Conservation (phyloP, 2,329 filamentous ascomycete species). For the Neofusicoccum umdonicola region DNA sequence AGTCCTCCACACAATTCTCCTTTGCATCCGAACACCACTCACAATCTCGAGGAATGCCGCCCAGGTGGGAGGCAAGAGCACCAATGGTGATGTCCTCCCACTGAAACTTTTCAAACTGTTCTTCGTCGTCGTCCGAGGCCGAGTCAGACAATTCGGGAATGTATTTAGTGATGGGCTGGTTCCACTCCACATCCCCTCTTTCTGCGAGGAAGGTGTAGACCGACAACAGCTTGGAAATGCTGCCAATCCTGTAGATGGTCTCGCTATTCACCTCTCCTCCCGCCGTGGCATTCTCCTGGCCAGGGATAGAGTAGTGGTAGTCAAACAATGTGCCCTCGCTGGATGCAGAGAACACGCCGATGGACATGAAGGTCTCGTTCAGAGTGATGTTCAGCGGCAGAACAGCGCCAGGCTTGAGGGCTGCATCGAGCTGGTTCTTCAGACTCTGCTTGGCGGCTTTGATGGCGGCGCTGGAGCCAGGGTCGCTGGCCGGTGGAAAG, state of each 20-base stretch:
- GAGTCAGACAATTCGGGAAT: conserved; percentile 35
- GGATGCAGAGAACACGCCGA: conserved; percentile 39
- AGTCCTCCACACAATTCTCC: not conserved
- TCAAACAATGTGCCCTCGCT: conserved; percentile 30
- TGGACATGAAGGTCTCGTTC: conserved; percentile 35
- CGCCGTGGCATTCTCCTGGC: conserved; percentile 20
- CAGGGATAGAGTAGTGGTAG: conserved; percentile 31
- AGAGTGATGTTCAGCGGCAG: not conserved
- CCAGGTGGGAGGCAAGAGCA: conserved; percentile 14
- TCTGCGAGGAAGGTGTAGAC: conserved; percentile 45
- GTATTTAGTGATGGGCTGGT: conserved; percentile 42
- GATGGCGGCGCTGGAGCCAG: conserved; percentile 12
- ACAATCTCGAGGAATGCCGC: not conserved
- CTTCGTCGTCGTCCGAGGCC: not conserved
- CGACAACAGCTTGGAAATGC: conserved; percentile 47
- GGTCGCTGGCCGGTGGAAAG: conserved; percentile 14
- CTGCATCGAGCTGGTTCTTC: conserved; percentile 2
- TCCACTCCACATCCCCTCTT: conserved; percentile 40
- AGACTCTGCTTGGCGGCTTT: not conserved
- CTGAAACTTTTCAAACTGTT: not conserved
- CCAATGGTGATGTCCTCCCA: conserved; percentile 20
- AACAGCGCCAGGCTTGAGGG: not conserved
- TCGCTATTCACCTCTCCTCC: conserved; percentile 27
- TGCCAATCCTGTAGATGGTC: conserved; percentile 43
- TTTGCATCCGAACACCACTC: not conserved